Evolutionary conservation across 176 grass and related monocot species (phyloP), one percentile per base, ranked within the genome.

Genomic region (Oryza australiensis): DNA sequence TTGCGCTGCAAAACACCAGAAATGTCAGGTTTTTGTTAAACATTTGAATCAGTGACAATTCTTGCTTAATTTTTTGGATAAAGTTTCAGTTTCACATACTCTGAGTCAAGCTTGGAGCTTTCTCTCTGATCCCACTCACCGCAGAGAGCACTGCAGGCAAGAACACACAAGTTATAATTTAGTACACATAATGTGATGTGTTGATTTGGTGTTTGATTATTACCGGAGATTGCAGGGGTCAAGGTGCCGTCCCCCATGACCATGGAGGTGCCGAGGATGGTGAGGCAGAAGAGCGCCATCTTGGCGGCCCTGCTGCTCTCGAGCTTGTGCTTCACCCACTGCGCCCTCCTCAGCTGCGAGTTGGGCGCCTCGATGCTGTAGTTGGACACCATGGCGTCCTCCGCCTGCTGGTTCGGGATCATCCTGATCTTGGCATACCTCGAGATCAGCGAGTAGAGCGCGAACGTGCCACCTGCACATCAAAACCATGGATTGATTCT

Each of bases 221-320:
- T 85, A 93, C 91, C 94, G 55, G 94, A 97, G 40, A 97, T 97
- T 5, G 81, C 76, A 5, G 94, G 88, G 9, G 94, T 97, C 66
- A 97, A 78, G 41, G 92, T 86, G 63, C 94, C 94, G 43, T 93
- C 91, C 29, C 91, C 84, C 64, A 97, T 86, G 74, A 93, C 94
- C 94, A 97, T 93, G 70, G 86, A 91, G 27, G 94, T 97, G 16
- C 87, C 94, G 18, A 93, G 86, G 60, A 97, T 93, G 32, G 91
- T 97, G 40, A 91, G 32, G 37, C 55, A 62, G 38, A 91, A 89
- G 55, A 97, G 85, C 22, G 67, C 29, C 37, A 86, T 53, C 81
- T 97, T 97, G 29, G 91, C 86, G 1, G 32, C 40, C 22, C 13
- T 77, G 57, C 88, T 91, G 27, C 49, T 83, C 82, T 93, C 94